Conservation (phyloP, 139 green algal genomes). For the Coelastrella sp. region DNA sequence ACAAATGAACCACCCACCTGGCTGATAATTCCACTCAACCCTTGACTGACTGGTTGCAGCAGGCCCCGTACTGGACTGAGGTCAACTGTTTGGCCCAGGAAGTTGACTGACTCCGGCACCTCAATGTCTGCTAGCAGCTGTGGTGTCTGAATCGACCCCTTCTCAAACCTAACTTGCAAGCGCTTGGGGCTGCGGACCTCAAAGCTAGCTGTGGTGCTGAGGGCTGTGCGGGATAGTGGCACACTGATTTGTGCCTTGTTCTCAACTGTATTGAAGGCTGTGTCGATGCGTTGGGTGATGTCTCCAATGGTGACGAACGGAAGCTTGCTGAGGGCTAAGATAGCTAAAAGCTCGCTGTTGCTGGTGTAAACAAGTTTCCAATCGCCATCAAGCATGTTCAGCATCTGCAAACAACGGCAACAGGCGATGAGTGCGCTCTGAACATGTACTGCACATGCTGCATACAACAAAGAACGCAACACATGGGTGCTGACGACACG, state of each 20-base stretch:
- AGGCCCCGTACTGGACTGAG: slow-evolving; percentile 69
- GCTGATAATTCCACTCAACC: slow-evolving; percentile 47
- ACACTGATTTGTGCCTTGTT: slow-evolving; percentile 82
- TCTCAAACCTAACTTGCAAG: slow-evolving; percentile 83
- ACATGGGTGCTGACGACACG: neutral
- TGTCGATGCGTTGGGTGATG: slow-evolving; percentile 90
- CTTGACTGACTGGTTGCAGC: slow-evolving; percentile 64
- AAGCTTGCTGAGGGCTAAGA: slow-evolving; percentile 85
- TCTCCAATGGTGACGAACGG: slow-evolving; percentile 89
- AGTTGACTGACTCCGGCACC: slow-evolving; percentile 72
- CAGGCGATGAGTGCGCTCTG: neutral
- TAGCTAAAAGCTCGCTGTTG: slow-evolving; percentile 84
- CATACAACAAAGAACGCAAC: neutral
- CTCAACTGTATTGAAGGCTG: slow-evolving; percentile 68
- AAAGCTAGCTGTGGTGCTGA: slow-evolving; percentile 81
- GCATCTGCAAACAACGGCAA: slow-evolving; percentile 39
- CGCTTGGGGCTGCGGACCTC: slow-evolving; percentile 90
- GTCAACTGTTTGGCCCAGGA: slow-evolving; percentile 88
- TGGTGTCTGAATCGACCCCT: slow-evolving; percentile 75
- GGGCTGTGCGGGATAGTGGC: slow-evolving; percentile 67
- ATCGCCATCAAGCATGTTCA: slow-evolving; percentile 70
- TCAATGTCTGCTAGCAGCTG: slow-evolving; percentile 80
- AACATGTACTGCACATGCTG: neutral
- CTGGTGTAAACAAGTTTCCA: slow-evolving; percentile 95
- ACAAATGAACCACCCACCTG: neutral